phyloP scores from a whole-genome alignment of 768 basidiomycete species.

The Lentinula edodes region DNA sequence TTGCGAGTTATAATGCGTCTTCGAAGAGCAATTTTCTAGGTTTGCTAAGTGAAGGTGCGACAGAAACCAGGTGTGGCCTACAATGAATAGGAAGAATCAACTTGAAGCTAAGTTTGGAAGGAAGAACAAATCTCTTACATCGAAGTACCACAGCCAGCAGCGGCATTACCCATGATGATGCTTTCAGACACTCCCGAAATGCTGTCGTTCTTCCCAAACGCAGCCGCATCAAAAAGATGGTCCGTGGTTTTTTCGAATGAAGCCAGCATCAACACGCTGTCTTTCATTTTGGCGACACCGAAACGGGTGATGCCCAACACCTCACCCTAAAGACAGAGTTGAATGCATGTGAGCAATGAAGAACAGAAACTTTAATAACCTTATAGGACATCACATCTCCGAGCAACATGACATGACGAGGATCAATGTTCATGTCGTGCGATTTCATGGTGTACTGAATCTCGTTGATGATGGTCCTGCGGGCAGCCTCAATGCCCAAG shows the following conservation, averaged over 20 bases:
- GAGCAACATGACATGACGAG: constrained; percentile 95
- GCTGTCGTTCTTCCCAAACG: constrained; percentile 90
- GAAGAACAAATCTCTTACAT: constrained; percentile 49
- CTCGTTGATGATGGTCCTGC: constrained; percentile 91
- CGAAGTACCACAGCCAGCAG: constrained; percentile 90
- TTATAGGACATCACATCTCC: constrained; percentile 99
- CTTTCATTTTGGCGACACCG: constrained; percentile 99
- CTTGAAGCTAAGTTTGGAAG: background rate
- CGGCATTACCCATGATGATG: constrained; percentile 98
- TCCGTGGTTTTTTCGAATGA: constrained; percentile 99
- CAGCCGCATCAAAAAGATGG: constrained; percentile 96
- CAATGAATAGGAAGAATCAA: background rate
- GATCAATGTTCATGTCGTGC: constrained; percentile 98
- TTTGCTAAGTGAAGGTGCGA: constrained; percentile 39
- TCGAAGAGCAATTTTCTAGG: constrained; percentile 48
- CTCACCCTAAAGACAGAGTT: constrained; percentile 60
- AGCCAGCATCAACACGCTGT: constrained; percentile 97
- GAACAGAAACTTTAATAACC: constrained; percentile 31
- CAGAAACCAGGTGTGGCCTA: constrained; percentile 47
- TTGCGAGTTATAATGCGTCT: constrained; percentile 27
- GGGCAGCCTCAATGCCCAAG: constrained; percentile 96
- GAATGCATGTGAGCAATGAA: background rate
- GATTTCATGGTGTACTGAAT: constrained; percentile 96
- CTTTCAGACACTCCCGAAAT: constrained; percentile 98
- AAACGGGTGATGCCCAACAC: constrained; percentile 98